A percentile compares a stretch with the other conserved stretches of the same genome.
These are phyloP conservation scores for Ceratobasidium sp. DNA, from an alignment of 1,284 basidiomycete species.

Conservation along the genomic window DNA sequence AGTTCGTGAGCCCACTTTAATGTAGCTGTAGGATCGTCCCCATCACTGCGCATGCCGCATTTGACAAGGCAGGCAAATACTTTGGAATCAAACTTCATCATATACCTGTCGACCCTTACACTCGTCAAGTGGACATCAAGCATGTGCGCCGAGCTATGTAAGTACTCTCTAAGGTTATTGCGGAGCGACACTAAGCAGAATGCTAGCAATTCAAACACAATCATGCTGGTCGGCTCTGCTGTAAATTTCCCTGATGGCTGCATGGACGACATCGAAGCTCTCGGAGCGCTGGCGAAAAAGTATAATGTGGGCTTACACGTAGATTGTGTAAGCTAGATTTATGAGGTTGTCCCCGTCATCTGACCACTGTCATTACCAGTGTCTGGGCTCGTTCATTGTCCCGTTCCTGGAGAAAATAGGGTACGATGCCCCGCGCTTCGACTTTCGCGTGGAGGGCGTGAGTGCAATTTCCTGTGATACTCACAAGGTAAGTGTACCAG, in stretches of 20 bases:
- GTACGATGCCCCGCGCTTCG: slow-evolving; percentile 65
- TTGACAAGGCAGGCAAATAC: slow-evolving; percentile 91
- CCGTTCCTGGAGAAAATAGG: slow-evolving; percentile 78
- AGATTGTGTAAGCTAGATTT: slow-evolving; percentile 47
- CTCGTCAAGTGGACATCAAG: slow-evolving; percentile 81
- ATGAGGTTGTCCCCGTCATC: slow-evolving; percentile 15
- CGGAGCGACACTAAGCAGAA: slow-evolving; percentile 11
- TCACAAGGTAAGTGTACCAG: slow-evolving; percentile 68
- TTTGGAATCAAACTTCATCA: slow-evolving; percentile 91
- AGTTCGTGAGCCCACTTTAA: slow-evolving; percentile 25
- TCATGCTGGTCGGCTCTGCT: slow-evolving; percentile 87
- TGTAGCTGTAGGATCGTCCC: slow-evolving; percentile 72
- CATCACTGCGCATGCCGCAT: slow-evolving; percentile 89
- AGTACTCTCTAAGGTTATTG: slow-evolving; percentile 48
- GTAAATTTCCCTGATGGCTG: slow-evolving; percentile 93
- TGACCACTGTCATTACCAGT: slow-evolving; percentile 61
- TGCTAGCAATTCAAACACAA: slow-evolving; percentile 77
- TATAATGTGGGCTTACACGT: slow-evolving; percentile 90
- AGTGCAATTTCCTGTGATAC: slow-evolving; percentile 92
- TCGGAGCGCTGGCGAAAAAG: slow-evolving; percentile 76
- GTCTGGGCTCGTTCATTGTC: slow-evolving; percentile 90
- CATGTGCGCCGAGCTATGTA: slow-evolving; percentile 85
- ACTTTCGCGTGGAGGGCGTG: slow-evolving; percentile 89
- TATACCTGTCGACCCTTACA: slow-evolving; percentile 83
- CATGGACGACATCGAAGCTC: slow-evolving; percentile 85